Conservation (phyloP, 345 rosid species). For the Eucalyptus caleyi region DNA sequence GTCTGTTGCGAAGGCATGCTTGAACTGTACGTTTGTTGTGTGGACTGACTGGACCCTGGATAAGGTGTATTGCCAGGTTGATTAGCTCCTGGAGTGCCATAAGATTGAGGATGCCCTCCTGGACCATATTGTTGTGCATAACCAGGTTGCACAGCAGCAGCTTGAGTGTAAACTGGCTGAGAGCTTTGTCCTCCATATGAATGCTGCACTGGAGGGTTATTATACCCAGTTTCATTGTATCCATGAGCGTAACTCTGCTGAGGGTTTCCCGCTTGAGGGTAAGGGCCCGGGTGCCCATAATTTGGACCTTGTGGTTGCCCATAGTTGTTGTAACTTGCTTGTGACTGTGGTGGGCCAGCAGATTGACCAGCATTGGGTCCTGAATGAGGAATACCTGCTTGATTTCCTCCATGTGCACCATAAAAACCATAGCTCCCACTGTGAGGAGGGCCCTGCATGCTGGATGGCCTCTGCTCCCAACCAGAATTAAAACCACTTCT, state of each 20-base stretch:
- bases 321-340: conserved; percentile 53
- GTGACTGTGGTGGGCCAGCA: conserved; percentile 24
- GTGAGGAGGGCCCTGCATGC: conserved; percentile 12
- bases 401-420: conserved; percentile 55
- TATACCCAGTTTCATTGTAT: conserved; percentile 50
- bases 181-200: conserved; percentile 33
- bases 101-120: conserved; percentile 28
- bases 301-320: conserved; percentile 63
- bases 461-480: conserved; percentile 63
- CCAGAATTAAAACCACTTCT: conserved; percentile 54
- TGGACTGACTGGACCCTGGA: conserved; percentile 36
- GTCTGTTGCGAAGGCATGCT: conserved; percentile 52
- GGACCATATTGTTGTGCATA: conserved; percentile 58
- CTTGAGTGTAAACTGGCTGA: conserved; percentile 52
- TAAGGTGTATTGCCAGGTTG: conserved; percentile 52
- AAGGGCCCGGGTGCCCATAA: conserved; percentile 50
- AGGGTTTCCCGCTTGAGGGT: conserved; percentile 36
- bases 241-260: conserved; percentile 62
- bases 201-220: conserved; percentile 36
- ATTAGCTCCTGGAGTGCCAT: conserved; percentile 42
- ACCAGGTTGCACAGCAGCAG: conserved; percentile 37
- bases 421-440: conserved; percentile 69
- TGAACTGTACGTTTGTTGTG: conserved; percentile 36
- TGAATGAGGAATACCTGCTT: conserved; percentile 20
- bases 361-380: conserved; percentile 25